phyloP scores from a whole-genome alignment of 2,329 filamentous ascomycete species.

The Rhynchosporium graminicola region DNA sequence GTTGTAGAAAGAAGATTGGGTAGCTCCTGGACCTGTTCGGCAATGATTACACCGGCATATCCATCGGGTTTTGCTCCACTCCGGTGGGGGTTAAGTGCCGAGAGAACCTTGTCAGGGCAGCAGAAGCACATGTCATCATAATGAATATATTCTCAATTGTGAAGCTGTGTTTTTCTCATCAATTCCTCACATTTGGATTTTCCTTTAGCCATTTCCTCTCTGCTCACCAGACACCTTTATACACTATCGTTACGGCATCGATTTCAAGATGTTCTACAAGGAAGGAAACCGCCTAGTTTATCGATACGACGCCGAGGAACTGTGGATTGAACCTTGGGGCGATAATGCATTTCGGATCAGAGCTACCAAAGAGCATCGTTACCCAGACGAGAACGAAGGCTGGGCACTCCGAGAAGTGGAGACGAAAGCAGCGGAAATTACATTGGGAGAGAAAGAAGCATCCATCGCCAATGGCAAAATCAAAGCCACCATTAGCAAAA shows the following conservation, averaged over 20 bases:
- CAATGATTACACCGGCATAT: neutral
- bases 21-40: too few relatives aligned
- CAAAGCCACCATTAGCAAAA: constrained; percentile 47
- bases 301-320: constrained; percentile 46
- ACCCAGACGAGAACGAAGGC: constrained; percentile 42
- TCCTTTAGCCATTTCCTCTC: too few relatives aligned
- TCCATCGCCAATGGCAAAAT: constrained; percentile 51
- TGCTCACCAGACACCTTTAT: neutral
- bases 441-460: constrained; percentile 30
- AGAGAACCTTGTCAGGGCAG: neutral
- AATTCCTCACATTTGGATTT: neutral
- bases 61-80: neutral
- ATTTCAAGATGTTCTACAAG: constrained; percentile 31
- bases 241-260: too few relatives aligned
- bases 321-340: constrained; percentile 54
- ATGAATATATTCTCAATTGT: neutral
- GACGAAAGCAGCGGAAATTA: neutral
- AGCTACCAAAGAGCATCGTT: constrained; percentile 44
- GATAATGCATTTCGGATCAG: constrained; percentile 50
- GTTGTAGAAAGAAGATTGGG: too few relatives aligned
- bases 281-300: constrained; percentile 36
- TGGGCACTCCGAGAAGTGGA: constrained; percentile 43
- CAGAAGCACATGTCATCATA: neutral
- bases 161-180: neutral
- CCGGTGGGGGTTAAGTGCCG: neutral